Conservation (phyloP, 1,139 yeast genomes). For the Sugiyamaella japonica region DNA sequence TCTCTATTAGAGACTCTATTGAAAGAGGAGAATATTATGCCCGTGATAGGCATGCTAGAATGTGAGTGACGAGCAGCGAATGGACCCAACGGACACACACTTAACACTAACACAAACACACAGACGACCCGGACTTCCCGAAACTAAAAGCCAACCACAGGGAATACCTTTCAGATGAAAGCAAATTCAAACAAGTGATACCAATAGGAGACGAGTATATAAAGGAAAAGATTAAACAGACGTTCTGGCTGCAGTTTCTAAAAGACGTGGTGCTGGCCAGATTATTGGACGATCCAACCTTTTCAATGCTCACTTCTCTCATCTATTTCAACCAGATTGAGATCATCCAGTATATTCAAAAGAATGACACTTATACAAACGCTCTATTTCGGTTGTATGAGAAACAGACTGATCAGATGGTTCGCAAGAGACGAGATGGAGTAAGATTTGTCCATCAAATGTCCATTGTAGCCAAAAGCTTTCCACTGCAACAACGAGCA, state of each 20-base stretch:
- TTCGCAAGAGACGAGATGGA: conserved; percentile 58
- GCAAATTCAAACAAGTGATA: conserved; percentile 69
- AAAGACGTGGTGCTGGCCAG: conserved; percentile 86
- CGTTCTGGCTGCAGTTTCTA: conserved; percentile 73
- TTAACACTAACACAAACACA: not conserved
- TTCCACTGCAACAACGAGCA: conserved; percentile 63
- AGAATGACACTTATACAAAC: conserved; percentile 49
- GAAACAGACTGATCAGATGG: not conserved
- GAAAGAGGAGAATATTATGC: conserved; percentile 59
- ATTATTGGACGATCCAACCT: conserved; percentile 75
- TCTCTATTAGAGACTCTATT: conserved; percentile 65
- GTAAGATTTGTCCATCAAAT: conserved; percentile 80
- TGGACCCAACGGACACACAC: not conserved
- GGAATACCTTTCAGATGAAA: conserved; percentile 56
- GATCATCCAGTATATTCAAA: conserved; percentile 65
- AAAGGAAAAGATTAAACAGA: conserved; percentile 61
- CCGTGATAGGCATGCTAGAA: conserved; percentile 80
- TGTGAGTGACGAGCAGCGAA: conserved; percentile 35
- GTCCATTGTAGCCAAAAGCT: conserved; percentile 67
- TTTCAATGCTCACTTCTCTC: conserved; percentile 61
- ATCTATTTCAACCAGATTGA: conserved; percentile 70
- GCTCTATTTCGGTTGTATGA: conserved; percentile 58
- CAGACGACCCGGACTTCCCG: conserved; percentile 79
- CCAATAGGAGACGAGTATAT: conserved; percentile 57
- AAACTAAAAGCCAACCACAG: conserved; percentile 76